Evolutionary conservation across 2,329 filamentous ascomycete genomes (phyloP).

Genomic region (Aphanocladium album): DNA sequence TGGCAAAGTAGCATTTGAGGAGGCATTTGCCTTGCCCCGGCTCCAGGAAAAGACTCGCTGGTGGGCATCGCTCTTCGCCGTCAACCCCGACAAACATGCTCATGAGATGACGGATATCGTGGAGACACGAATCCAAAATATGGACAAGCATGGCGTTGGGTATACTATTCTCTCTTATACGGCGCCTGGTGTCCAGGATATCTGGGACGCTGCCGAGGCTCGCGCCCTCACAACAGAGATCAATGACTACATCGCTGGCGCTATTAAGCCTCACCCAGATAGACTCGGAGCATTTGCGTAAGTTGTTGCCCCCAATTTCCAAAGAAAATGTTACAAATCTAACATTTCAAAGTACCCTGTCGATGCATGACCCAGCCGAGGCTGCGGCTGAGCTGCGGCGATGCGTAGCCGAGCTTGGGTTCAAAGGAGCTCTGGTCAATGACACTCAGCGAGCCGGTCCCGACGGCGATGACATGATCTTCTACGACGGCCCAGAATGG

Average conservation of each 20-base stretch:
- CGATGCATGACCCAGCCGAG: slow-evolving; percentile 48
- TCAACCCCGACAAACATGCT: slow-evolving; percentile 54
- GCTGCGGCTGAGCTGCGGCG: slow-evolving; percentile 46
- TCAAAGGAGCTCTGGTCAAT: slow-evolving; percentile 58
- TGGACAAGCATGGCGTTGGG: slow-evolving; percentile 43
- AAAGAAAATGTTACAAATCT: too few species aligned
- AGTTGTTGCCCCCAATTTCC: slow-evolving; percentile 11
- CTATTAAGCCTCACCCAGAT: slow-evolving; percentile 34
- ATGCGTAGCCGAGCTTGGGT: slow-evolving; percentile 53
- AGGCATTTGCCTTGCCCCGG: slow-evolving; percentile 56
- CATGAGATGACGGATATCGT: slow-evolving; percentile 45
- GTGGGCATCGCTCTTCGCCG: slow-evolving; percentile 57
- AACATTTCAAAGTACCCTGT: slow-evolving; percentile 31
- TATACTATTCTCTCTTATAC: slow-evolving; percentile 46
- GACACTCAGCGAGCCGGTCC: slow-evolving; percentile 54
- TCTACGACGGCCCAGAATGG: slow-evolving; percentile 58
- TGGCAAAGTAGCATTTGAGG: slow-evolving; percentile 58
- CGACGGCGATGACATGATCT: slow-evolving; percentile 57
- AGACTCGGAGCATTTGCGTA: slow-evolving; percentile 44
- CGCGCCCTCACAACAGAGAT: slow-evolving; percentile 37
- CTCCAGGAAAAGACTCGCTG: slow-evolving; percentile 54
- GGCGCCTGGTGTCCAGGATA: slow-evolving; percentile 43
- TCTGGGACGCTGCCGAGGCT: slow-evolving; percentile 37
- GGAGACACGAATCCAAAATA: slow-evolving; percentile 36
- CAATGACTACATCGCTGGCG: slow-evolving; percentile 36